Percentiles rank a stretch among this genome's conserved stretches.
Evolutionary conservation across 2,329 filamentous ascomycete genomes (phyloP).

Genomic region (Bimuria novae-zelandiae): DNA sequence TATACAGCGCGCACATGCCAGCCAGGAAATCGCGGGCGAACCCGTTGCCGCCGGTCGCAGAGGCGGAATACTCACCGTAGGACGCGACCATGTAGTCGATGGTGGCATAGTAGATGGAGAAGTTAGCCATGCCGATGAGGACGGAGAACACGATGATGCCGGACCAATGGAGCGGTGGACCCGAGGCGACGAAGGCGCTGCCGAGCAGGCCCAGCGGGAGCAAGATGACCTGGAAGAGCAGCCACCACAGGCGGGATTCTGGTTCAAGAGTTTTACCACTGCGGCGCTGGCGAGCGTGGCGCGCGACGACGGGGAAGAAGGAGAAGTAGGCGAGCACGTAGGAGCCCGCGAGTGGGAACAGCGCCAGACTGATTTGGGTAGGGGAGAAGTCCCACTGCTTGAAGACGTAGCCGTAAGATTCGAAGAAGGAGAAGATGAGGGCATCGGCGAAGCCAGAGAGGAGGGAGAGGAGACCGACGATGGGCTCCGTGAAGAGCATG

Average conservation of each 20-base stretch:
- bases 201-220: constrained; percentile 70
- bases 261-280: constrained; percentile 58
- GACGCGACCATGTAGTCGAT: constrained; percentile 79
- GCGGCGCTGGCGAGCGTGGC: constrained; percentile 53
- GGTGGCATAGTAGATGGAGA: constrained; percentile 74
- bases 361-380: constrained; percentile 61
- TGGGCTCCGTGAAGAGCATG: constrained; percentile 76
- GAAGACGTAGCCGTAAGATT: constrained; percentile 70
- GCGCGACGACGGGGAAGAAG: constrained; percentile 57
- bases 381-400: constrained; percentile 67
- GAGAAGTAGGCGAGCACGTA: constrained; percentile 66
- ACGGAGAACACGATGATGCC: constrained; percentile 54
- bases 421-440: constrained; percentile 80
- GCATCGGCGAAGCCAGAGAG: constrained; percentile 75
- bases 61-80: constrained; percentile 73
- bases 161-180: constrained; percentile 69
- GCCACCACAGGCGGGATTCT: constrained; percentile 67
- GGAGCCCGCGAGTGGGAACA: constrained; percentile 63
- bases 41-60: constrained; percentile 76
- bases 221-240: constrained; percentile 64
- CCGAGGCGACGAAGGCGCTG: constrained; percentile 62
- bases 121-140: constrained; percentile 69
- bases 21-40: constrained; percentile 75
- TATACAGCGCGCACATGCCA: constrained; percentile 67
- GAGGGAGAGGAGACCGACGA: constrained; percentile 71